Evolutionary conservation across 2,329 filamentous ascomycete genomes (phyloP), one percentile per base, ranked within the genome.

Genomic region (Decorospora gaudefroyi): DNA sequence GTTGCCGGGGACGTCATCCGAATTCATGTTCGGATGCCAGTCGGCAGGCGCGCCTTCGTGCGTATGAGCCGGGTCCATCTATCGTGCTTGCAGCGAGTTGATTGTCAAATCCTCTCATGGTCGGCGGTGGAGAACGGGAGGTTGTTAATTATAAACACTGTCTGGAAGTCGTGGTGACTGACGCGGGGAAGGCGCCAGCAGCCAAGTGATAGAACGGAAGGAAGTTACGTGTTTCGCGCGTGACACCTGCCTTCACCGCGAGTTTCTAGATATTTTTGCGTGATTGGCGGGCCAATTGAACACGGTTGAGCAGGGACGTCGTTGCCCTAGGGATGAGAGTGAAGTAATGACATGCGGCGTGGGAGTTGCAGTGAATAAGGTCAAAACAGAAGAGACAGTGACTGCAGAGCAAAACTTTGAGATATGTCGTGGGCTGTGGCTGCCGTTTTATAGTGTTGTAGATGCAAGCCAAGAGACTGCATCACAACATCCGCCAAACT

Each of bases 61-160:
- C 13, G 12, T 10, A 31, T 27, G 38, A 15, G 38, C 34, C 37
- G 37, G 34, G 16, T 42, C 42, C 46, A 46, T 53, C 8, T 23
- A 27, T 23, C 18, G 17, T 37, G 9, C 32, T n/a, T 43, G 37
- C 19, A 31, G 32, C n/a, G 15, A 17, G 23, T 38, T 29, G 32
- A 17, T 5, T 31, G 6, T 32, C 15, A n/a, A 9, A 21, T 22
- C n/a, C n/a, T n/a, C 19, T 16, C 45, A 49, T 45, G 8, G 6
- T 42, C 9, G 13, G 6, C 13, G 30, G 18, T 19, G 29, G n/a
- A 8, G 8, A 11, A 15, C 19, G 9, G 13, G 27, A 25, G 38
- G n/a, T 40, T 43, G 21, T 18, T 29, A 15, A 36, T 25, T 48
- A 39, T 39, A 35, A 37, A 45, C 32, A 42, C 13, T 16, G 9